Evolutionary conservation across 83 land plant species (phyloP).

Genomic region (Thuja plicata): DNA sequence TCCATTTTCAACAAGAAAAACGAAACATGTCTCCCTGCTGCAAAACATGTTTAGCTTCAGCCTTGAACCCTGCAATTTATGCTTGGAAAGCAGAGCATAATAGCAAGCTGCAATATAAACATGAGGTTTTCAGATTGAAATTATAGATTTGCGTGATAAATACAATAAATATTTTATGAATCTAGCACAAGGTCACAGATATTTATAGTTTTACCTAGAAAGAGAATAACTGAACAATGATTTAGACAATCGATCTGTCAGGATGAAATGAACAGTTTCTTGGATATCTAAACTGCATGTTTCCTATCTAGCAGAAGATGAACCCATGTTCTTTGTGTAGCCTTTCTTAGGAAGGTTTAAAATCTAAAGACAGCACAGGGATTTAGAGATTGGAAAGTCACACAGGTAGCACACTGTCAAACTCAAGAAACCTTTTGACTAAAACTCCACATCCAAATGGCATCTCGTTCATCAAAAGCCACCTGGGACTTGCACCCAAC

Average conservation of each 20-base stretch:
- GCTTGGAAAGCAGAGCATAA: too few species aligned
- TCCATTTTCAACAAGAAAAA: neutral
- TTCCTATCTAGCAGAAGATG: neutral
- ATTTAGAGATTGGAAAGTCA: neutral
- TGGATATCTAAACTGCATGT: neutral
- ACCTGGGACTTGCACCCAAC: neutral
- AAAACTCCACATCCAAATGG: neutral
- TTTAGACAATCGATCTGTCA: neutral
- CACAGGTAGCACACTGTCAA: neutral
- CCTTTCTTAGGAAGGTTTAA: neutral
- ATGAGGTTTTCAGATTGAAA: neutral
- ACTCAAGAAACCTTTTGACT: neutral
- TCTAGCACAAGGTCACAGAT: neutral
- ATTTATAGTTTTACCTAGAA: neutral
- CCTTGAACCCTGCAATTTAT: neutral
- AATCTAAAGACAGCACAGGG: neutral
- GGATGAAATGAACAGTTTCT: neutral
- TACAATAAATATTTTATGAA: neutral
- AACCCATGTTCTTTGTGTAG: neutral
- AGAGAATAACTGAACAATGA: neutral
- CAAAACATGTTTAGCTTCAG: neutral
- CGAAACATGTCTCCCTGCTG: neutral
- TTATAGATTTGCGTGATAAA: neutral
- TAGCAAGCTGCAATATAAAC: neutral
- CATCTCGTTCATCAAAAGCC: neutral